phyloP scores from a whole-genome alignment of 306 rosid species.

The Clitoria ternatea region DNA sequence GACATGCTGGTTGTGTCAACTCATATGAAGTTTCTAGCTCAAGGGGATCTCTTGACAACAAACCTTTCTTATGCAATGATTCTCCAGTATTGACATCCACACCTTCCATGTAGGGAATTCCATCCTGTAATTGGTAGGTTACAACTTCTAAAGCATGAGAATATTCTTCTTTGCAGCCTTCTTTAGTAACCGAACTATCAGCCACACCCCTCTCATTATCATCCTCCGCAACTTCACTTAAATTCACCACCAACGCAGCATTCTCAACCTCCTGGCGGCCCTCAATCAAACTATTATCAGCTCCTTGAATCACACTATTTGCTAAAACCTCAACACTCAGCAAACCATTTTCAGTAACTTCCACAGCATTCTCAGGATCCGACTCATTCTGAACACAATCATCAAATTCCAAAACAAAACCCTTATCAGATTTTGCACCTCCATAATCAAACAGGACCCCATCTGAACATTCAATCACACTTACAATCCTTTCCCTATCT shows the following conservation, averaged over 20 bases:
- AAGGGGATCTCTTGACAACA: not conserved
- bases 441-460: conserved; percentile 7
- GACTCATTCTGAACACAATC: conserved; percentile 8
- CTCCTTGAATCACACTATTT: conserved; percentile 13
- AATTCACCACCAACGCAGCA: not conserved
- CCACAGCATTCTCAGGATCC: not conserved
- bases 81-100: not conserved
- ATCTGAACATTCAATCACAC: not conserved
- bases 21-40: conserved; percentile 5
- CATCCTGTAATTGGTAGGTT: conserved; percentile 10
- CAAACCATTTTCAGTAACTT: not conserved
- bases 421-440: conserved; percentile 6
- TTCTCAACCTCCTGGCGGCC: not conserved
- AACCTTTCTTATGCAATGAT: conserved; percentile 12
- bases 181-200: conserved; percentile 9
- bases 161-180: not conserved
- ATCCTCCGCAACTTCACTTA: not conserved
- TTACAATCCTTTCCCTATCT: not conserved
- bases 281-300: not conserved
- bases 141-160: not conserved
- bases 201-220: not conserved
- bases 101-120: conserved; percentile 9
- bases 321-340: not conserved
- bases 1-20: conserved; percentile 20
- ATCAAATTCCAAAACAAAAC: conserved; percentile 12